Conservation (phyloP, 1,284 basidiomycete species). For the Blastosporella zonata region DNA sequence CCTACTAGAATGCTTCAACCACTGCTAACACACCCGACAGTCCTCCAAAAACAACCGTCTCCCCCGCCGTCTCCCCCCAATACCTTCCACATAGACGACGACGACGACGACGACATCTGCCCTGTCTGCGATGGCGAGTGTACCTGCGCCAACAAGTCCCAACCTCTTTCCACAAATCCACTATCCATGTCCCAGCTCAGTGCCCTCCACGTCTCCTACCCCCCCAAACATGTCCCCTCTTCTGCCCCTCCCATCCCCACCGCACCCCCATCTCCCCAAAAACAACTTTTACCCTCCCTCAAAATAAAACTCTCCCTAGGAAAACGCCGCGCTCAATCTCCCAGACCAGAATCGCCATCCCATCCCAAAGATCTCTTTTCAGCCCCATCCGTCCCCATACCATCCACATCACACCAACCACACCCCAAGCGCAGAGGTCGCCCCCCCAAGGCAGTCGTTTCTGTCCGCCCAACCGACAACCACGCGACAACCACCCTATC, state of each 20-base stretch:
- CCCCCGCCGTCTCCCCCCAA: constrained; percentile 62
- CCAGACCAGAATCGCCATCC: constrained; percentile 31
- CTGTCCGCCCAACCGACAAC: constrained; percentile 18
- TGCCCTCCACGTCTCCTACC: constrained; percentile 24
- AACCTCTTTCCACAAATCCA: constrained; percentile 25
- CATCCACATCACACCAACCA: constrained; percentile 18
- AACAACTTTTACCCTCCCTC: constrained; percentile 38
- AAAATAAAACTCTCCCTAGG: constrained; percentile 72
- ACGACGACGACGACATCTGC: constrained; percentile 79
- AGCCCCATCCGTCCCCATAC: constrained; percentile 15
- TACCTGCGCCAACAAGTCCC: constrained; percentile 54
- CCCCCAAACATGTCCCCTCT: too few species aligned
- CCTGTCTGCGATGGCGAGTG: constrained; percentile 84
- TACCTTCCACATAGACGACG: constrained; percentile 50
- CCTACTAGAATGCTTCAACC: constrained; percentile 2
- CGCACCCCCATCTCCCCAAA: constrained; percentile 17
- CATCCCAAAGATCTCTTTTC: constrained; percentile 28
- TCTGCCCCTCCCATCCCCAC: too few species aligned
- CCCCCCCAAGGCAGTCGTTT: constrained; percentile 43
- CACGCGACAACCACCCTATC: constrained; percentile 22
- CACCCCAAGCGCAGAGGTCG: constrained; percentile 51
- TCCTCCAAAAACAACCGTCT: constrained; percentile 46
- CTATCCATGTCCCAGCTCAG: constrained; percentile 32
- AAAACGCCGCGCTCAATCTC: constrained; percentile 33
- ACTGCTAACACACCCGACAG: constrained; percentile 29